Base-by-base conservation (phyloP, 768 basidiomycete species). In the Auricularia auricula-judae region DNA sequence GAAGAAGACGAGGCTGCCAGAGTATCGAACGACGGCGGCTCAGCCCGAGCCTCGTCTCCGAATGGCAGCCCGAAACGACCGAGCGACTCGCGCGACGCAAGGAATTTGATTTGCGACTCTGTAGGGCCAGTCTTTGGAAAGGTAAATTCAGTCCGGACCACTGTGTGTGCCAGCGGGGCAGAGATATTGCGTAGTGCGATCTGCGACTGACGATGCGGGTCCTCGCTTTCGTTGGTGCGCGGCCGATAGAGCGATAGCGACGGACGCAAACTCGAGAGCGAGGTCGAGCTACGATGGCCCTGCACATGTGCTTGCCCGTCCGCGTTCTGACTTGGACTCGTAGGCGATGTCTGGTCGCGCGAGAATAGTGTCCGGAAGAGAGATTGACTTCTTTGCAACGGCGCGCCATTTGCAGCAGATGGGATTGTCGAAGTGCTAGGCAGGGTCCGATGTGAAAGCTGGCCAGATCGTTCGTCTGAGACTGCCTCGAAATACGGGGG, bases 61-160 rank as follows among this genome's bases (percentile, higher is more conserved):
- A 89, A 92, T 23, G 91, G 91, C 64, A 87, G 76, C 1, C 87
- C 88, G 68, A 91, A 93, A 65, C 81, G 78, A 43, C 81, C 83
- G 65, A 91, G 78, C 3, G 79, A 78, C 68, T 90, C 87, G 56
- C 86, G 74, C 1, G 83, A 85, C 53, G 86, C 84, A 64, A 93
- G 86, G 64, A 90, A 76, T 71, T 81, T 86, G 65, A 93, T 73
- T 64, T 83, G 81, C 0, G 86, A 80, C 5, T 59, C 56, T 10
- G 87, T 88, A 3, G 84, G 84, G 0, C 86, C 87, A 7, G 78
- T 68, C 68, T 79, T 80, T 1, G 87, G 88, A 68, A 84, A 88
- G 18, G 81, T 81, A 66, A 91, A 88, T 71, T 87, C 86, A 1
- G 89, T 86, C 29, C 87, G 84, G 23, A 82, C 76, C 34, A 82